These are phyloP conservation scores for Radiomyces spectabilis DNA, from an alignment of 192 early-diverging fungal species.

Conservation along the genomic window DNA sequence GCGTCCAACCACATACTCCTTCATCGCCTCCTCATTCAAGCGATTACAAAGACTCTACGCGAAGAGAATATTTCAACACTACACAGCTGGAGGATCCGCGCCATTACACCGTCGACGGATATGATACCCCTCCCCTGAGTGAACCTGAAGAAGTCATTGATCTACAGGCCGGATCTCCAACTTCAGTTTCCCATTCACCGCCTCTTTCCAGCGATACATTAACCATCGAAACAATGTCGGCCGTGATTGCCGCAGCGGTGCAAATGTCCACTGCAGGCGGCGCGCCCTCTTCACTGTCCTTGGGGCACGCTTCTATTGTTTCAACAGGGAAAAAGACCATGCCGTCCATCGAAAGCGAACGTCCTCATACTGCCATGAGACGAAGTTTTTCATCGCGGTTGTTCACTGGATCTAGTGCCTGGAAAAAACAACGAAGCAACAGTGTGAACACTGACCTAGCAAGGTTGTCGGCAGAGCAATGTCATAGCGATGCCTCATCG, in stretches of 20 bases:
- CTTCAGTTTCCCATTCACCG: neutral
- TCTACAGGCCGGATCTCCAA: neutral
- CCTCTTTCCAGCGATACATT: constrained; percentile 7
- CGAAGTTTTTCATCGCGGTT: constrained; percentile 1
- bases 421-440: constrained; percentile 1
- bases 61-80: neutral
- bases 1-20: neutral
- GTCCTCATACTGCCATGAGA: neutral
- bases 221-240: constrained; percentile 28
- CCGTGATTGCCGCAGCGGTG: constrained; percentile 27
- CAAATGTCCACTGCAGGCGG: constrained; percentile 18
- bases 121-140: too few species aligned
- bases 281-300: constrained; percentile 16
- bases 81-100: neutral
- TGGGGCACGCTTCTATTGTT: constrained; percentile 26
- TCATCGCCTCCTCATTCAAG: neutral
- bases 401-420: constrained; percentile 2
- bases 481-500: neutral
- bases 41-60: neutral
- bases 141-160: neutral
- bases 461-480: neutral
- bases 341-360: neutral
- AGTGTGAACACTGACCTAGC: neutral
- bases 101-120: neutral
- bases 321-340: neutral